Evolutionary conservation across 164 flowering plant species (phyloP).

Genomic region (Warburgia ugandensis): DNA sequence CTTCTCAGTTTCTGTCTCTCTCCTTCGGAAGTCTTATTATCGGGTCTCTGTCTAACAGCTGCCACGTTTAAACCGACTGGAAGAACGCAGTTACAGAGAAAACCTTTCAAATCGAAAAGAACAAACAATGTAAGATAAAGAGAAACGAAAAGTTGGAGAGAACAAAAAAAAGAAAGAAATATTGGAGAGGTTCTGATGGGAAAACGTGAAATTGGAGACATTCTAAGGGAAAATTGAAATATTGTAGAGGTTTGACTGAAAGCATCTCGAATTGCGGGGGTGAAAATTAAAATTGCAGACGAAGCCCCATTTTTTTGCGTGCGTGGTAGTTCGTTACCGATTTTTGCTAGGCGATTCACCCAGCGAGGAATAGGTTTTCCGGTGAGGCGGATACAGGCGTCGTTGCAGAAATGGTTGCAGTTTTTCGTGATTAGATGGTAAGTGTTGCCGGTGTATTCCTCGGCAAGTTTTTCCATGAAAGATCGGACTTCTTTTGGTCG

Average conservation of each 20-base stretch:
- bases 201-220: too few relatives aligned
- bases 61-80: conserved; percentile 73
- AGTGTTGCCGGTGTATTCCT: conserved; percentile 70
- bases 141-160: background rate
- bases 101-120: conserved; percentile 55
- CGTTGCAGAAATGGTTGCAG: conserved; percentile 95
- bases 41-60: conserved; percentile 69
- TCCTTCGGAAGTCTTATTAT: conserved; percentile 55
- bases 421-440: conserved; percentile 91
- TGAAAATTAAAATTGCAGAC: too few relatives aligned
- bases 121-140: background rate
- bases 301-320: too few relatives aligned
- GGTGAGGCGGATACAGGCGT: conserved; percentile 53
- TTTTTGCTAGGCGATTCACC: conserved; percentile 86
- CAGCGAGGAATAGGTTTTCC: conserved; percentile 90
- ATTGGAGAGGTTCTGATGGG: too few relatives aligned
- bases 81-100: conserved; percentile 80
- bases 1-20: conserved; percentile 46
- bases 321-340: conserved; percentile 56
- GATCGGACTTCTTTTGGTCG: conserved; percentile 57
- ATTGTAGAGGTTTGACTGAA: too few relatives aligned
- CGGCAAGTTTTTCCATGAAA: conserved; percentile 66
- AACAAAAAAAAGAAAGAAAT: background rate
- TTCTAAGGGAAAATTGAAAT: too few relatives aligned
- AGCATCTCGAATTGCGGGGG: too few relatives aligned